phyloP scores from a whole-genome alignment of 495 filamentous ascomycete genomes.

The Sabuloglossum arenarium region DNA sequence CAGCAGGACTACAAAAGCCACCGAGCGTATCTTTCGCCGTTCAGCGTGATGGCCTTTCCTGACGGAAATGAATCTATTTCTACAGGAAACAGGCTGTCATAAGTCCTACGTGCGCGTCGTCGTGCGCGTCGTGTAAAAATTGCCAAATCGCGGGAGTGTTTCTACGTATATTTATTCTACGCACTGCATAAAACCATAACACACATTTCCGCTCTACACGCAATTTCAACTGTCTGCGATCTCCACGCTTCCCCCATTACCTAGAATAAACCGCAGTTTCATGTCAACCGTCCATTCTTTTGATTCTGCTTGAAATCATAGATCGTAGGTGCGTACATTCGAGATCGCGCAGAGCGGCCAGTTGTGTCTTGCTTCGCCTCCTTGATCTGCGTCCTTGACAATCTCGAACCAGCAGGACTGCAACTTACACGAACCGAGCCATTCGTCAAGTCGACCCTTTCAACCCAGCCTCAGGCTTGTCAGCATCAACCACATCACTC shows the following conservation, averaged over 20 bases:
- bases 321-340: background rate
- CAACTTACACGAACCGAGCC: conserved; percentile 1
- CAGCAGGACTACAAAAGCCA: too few species aligned
- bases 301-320: background rate
- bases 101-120: background rate
- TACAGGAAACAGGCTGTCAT: background rate
- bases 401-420: background rate
- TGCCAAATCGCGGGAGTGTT: background rate
- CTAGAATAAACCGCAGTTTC: background rate
- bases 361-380: background rate
- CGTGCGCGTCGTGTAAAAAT: background rate
- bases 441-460: background rate
- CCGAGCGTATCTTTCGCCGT: too few species aligned
- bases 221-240: background rate
- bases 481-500: conserved; percentile 2
- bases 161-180: background rate
- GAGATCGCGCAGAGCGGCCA: background rate
- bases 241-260: background rate
- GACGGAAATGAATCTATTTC: background rate
- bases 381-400: background rate
- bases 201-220: background rate
- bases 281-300: background rate
- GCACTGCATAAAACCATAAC: background rate
- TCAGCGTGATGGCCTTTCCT: background rate
- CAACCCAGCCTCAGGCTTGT: background rate